These are phyloP conservation scores for Paramecium sonneborni DNA, from an alignment of 73 alveolate species.

Conservation along the genomic window DNA sequence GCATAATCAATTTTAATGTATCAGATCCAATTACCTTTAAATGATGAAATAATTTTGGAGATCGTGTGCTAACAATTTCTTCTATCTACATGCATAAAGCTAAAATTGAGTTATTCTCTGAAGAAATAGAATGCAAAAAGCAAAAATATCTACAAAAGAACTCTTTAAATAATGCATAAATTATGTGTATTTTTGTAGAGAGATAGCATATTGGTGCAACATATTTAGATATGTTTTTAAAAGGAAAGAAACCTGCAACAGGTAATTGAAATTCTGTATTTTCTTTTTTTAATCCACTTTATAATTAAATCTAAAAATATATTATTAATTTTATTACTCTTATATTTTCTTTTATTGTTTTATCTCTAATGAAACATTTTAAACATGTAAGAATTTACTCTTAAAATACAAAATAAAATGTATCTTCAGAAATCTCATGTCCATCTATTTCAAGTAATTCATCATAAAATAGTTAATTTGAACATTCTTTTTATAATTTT, in stretches of 20 bases:
- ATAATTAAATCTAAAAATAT: not conserved
- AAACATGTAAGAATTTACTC: not conserved
- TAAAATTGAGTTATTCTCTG: not conserved
- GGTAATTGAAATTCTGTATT: not conserved
- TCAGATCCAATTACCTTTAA: not conserved
- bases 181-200: constrained; percentile 15
- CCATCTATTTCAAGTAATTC: constrained; percentile 4
- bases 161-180: constrained; percentile 15
- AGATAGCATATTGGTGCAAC: constrained; percentile 39
- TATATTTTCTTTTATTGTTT: not conserved
- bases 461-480: not conserved
- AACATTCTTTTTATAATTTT: not conserved
- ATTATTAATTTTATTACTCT: not conserved
- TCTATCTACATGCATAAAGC: not conserved
- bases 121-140: constrained; percentile 21
- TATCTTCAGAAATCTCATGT: constrained; percentile 26
- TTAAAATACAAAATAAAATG: constrained; percentile 28
- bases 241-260: not conserved
- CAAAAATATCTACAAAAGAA: constrained; percentile 4
- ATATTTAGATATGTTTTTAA: not conserved
- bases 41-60: constrained; percentile 5
- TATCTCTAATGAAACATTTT: constrained; percentile 32
- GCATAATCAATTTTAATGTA: not conserved
- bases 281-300: not conserved
- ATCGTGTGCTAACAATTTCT: not conserved